phyloP scores from a whole-genome alignment of 352 stramenopile genomes.

The Blastocystis sp. region DNA sequence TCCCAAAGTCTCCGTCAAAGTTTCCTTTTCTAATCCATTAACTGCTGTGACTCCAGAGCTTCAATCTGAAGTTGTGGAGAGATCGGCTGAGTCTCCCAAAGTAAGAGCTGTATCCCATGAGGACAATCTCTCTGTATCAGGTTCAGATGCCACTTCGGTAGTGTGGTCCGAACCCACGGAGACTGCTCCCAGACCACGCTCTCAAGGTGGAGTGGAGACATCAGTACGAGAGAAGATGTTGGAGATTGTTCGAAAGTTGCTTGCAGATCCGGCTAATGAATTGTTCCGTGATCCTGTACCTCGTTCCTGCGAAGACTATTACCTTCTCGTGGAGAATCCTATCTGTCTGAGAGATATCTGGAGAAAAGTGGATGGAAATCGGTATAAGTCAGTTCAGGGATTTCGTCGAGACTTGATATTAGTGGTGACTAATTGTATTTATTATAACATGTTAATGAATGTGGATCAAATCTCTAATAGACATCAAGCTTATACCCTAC shows the following conservation, averaged over 20 bases:
- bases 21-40: not conserved
- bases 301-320: conserved; percentile 41
- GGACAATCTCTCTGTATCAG: not conserved
- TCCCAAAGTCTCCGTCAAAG: not conserved
- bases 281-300: conserved; percentile 48
- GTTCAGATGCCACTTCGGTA: not conserved
- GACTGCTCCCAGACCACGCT: not conserved
- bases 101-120: not conserved
- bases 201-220: not conserved
- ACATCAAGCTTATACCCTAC: conserved; percentile 33
- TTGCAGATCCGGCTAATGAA: not conserved
- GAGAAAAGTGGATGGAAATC: not conserved
- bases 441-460: conserved; percentile 62
- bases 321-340: conserved; percentile 23
- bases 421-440: conserved; percentile 42
- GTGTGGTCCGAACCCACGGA: not conserved
- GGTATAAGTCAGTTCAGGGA: not conserved
- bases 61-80: not conserved
- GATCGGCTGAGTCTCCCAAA: not conserved
- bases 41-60: not conserved
- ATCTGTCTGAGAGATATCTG: conserved; percentile 49
- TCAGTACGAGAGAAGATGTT: not conserved
- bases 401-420: conserved; percentile 21
- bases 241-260: not conserved
- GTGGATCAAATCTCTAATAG: conserved; percentile 16